These are phyloP conservation scores for Monosporascus sp. DNA, from an alignment of 2,329 filamentous ascomycete genomes.

Conservation along the genomic window DNA sequence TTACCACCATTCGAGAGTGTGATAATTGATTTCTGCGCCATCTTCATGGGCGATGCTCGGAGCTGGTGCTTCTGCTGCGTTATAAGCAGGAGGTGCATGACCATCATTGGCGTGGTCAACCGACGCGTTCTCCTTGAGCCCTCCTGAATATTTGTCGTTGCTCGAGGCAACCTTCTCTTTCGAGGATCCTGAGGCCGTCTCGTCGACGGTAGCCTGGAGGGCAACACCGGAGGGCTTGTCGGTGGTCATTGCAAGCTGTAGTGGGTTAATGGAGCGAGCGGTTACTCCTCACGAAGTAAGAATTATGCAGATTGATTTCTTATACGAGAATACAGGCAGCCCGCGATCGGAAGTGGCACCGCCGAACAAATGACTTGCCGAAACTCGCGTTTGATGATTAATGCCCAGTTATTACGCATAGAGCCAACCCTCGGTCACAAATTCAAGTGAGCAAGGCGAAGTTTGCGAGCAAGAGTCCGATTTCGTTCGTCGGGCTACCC, in stretches of 20 bases:
- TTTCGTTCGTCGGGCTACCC: no score
- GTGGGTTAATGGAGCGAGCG: background rate
- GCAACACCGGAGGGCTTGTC: background rate
- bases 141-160: background rate
- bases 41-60: slow-evolving; percentile 9
- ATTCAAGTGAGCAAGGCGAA: no score
- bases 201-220: background rate
- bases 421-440: no score
- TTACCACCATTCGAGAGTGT: slow-evolving; percentile 34
- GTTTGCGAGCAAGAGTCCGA: no score
- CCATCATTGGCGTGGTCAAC: background rate
- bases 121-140: background rate
- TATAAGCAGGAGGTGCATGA: background rate
- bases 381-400: no score
- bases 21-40: slow-evolving; percentile 28
- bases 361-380: no score
- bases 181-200: background rate
- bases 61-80: background rate
- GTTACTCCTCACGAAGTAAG: background rate
- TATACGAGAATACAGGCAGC: background rate
- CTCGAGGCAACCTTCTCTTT: background rate
- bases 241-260: background rate
- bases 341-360: no score
- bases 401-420: no score
- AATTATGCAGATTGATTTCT: background rate